Percentiles rank a stretch among this genome's conserved stretches.
These are phyloP conservation scores for Eutrema salsugineum DNA, from an alignment of 441 rosid genomes.

Conservation along the genomic window DNA sequence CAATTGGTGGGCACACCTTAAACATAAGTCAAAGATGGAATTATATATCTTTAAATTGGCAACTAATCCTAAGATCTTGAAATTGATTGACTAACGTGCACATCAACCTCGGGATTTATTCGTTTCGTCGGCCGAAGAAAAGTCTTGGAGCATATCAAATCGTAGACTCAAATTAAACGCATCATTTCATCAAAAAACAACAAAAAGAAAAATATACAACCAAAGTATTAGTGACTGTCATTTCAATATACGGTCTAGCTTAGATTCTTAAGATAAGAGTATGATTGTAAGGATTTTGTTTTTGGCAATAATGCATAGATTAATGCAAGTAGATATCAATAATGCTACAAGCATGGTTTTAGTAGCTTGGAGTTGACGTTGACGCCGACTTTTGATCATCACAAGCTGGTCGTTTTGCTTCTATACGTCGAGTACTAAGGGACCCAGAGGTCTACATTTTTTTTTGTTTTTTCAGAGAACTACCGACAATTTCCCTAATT, in stretches of 20 bases:
- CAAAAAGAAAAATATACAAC: too few relatives aligned
- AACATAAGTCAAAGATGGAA: conserved; percentile 2
- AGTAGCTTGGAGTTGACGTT: conserved; percentile 17
- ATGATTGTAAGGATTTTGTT: not conserved
- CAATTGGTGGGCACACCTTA: not conserved
- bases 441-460: not conserved
- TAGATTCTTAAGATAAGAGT: not conserved
- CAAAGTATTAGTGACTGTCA: not conserved
- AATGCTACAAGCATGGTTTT: not conserved
- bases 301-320: not conserved
- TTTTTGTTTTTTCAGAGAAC: not conserved
- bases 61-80: not conserved
- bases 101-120: not conserved
- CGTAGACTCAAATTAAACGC: not conserved
- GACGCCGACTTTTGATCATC: conserved; percentile 20
- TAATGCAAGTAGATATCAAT: not conserved
- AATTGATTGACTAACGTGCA: not conserved
- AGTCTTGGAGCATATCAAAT: not conserved
- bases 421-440: not conserved
- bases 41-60: not conserved
- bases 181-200: not conserved
- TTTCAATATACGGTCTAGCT: not conserved
- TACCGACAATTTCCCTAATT: not conserved
- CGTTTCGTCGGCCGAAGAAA: not conserved
- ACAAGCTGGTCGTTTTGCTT: not conserved